Base-by-base conservation (phyloP, 2,329 filamentous ascomycete genomes). In the Raffaelea arxii region DNA sequence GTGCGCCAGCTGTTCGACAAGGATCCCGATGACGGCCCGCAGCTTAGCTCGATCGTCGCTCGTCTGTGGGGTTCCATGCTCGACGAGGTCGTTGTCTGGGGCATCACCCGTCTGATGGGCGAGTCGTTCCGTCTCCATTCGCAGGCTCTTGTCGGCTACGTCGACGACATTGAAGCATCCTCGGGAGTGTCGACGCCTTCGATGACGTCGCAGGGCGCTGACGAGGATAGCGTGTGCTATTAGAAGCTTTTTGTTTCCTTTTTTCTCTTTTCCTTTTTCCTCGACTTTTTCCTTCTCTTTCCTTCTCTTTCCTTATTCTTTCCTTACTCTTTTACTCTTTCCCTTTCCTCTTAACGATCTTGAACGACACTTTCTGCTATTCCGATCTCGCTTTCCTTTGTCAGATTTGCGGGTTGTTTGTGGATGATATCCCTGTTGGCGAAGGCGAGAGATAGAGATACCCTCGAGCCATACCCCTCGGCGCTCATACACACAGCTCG, bases 81-180 rank as follows among this genome's bases (percentile, higher is more conserved):
- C 54, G 92, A 97, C 62, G 92, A 96, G 68, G 92, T 97, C 53
- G 91, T 97, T 56, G 92, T 98, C 51, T 97, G 92, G 92, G 92
- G 86, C 48, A 91, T 94, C 62, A 91, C 87, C 57, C 89, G 94
- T 62, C 80, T 97, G 43, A 95, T 97, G 86, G 92, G 92, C 59
- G 92, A 97, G 68, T 90, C 92, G 44, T 97, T 98, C 77, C 92
- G 94, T 62, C 80, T 96, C 49, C 91, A 97, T 68, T 86, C 90
- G 32, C 90, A 97, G 70, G 90, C 92, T 54, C 81, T 98, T 27
- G 80, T 91, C 55, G 90, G 91, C 64, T 97, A 95, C 61, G 89
- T 96, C 62, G 91, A 96, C 63, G 85, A 90, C 57, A 72, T 78
- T 56, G 79, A 83, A 64, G 78, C 72, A 56, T 82, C 79, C 55